A percentile compares a stretch with the other conserved stretches of the same genome.
Evolutionary conservation across 106 monocot genomes (phyloP).

Genomic region (Xerophyta viscosa): DNA sequence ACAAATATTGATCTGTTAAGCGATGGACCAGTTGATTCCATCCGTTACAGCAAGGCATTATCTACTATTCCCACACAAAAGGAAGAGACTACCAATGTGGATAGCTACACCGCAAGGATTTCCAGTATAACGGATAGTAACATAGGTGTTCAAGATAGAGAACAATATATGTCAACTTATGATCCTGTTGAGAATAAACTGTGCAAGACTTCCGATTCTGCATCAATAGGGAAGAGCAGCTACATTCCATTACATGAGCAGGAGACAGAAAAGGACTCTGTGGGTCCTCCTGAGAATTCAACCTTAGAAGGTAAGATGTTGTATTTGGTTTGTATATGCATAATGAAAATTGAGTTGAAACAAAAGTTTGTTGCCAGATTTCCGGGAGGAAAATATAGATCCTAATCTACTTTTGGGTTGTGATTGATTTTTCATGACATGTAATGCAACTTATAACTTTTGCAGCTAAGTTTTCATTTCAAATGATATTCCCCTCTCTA

Average conservation of each 20-base stretch:
- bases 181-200: neutral
- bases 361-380: too few relatives aligned
- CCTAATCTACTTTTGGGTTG: too few relatives aligned
- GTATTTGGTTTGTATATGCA: neutral
- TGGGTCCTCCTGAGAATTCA: slow-evolving; percentile 11
- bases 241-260: slow-evolving; percentile 2
- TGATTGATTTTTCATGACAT: too few relatives aligned
- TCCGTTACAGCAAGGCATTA: neutral
- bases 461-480: too few relatives aligned
- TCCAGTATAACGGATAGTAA: too few relatives aligned
- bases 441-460: too few relatives aligned
- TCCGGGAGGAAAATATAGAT: too few relatives aligned
- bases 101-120: neutral
- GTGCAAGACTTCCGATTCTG: neutral
- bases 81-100: neutral
- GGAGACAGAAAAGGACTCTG: slow-evolving; percentile 20
- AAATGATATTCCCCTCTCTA: too few relatives aligned
- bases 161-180: neutral
- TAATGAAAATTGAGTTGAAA: neutral
- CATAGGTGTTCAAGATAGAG: neutral
- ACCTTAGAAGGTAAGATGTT: slow-evolving; percentile 29
- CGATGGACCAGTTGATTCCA: neutral
- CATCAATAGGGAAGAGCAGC: neutral
- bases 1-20: neutral
- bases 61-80: neutral